Evolutionary conservation across 441 rosid genomes (phyloP).

Genomic region (Gossypium davidsonii): DNA sequence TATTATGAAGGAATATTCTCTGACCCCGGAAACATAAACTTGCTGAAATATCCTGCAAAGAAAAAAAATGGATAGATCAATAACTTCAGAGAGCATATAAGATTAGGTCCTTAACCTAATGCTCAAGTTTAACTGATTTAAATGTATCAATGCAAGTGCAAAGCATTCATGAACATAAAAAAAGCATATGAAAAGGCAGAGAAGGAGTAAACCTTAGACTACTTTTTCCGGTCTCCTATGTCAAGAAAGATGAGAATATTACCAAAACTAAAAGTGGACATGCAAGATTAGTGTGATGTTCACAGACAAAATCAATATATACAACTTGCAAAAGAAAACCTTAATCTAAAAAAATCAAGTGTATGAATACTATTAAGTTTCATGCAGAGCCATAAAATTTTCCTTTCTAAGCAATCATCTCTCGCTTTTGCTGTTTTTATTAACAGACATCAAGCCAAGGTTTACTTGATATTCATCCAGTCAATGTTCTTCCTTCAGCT

Average conservation of each 20-base stretch:
- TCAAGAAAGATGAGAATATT: background rate
- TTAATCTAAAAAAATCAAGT: background rate
- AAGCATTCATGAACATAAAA: background rate
- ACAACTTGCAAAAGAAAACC: background rate
- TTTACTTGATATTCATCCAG: background rate
- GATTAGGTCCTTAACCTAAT: background rate
- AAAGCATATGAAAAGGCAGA: background rate
- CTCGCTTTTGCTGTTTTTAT: background rate
- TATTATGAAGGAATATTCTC: constrained; percentile 83
- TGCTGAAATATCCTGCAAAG: constrained; percentile 71
- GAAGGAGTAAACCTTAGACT: background rate
- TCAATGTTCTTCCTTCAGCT: background rate
- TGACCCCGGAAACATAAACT: constrained; percentile 94
- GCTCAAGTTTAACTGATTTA: background rate
- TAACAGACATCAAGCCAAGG: background rate
- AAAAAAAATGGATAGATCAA: background rate
- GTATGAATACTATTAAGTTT: background rate
- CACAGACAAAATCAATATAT: background rate
- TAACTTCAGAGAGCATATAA: constrained; percentile 9
- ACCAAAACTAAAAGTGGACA: background rate
- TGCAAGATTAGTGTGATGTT: background rate
- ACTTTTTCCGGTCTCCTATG: background rate
- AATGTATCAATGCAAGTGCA: background rate
- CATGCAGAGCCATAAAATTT: background rate
- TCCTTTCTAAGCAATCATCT: background rate